phyloP scores from a whole-genome alignment of 106 monocot species.

The Ottelia alismoides region DNA sequence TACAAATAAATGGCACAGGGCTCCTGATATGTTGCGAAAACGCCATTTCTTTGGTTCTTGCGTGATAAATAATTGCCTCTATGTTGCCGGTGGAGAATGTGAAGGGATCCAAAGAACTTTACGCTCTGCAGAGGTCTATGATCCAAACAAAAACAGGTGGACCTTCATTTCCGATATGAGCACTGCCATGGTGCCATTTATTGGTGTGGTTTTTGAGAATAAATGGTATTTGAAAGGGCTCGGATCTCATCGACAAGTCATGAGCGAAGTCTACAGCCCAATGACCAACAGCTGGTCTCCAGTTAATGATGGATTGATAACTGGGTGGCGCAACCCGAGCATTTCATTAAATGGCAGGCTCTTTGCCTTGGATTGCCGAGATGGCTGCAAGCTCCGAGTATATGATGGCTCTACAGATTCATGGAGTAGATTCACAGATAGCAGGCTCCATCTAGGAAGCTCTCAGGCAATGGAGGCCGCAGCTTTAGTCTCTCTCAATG shows the following conservation, averaged over 20 bases:
- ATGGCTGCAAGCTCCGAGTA: slow-evolving; percentile 20
- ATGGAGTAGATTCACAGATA: slow-evolving; percentile 9
- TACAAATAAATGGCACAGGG: slow-evolving; percentile 22
- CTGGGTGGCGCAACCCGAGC: slow-evolving; percentile 18
- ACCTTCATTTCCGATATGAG: slow-evolving; percentile 15
- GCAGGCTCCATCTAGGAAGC: slow-evolving; percentile 9
- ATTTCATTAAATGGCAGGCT: slow-evolving; percentile 14
- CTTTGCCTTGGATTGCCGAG: slow-evolving; percentile 17
- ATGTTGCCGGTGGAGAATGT: slow-evolving; percentile 17
- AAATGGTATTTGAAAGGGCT: slow-evolving; percentile 20
- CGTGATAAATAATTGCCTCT: slow-evolving; percentile 12
- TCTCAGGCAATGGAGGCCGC: slow-evolving; percentile 18
- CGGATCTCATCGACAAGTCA: slow-evolving; percentile 10
- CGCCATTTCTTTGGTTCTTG: slow-evolving; percentile 16
- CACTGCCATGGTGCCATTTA: slow-evolving; percentile 13
- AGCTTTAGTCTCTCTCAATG: slow-evolving; percentile 9
- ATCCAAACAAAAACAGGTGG: slow-evolving; percentile 18
- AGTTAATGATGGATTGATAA: slow-evolving; percentile 4
- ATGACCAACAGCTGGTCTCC: slow-evolving; percentile 7
- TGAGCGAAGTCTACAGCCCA: slow-evolving; percentile 13
- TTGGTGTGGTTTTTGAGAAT: slow-evolving; percentile 12
- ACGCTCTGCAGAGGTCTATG: slow-evolving; percentile 14
- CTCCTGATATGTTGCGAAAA: slow-evolving; percentile 17
- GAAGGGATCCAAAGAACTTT: slow-evolving; percentile 9
- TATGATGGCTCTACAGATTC: slow-evolving; percentile 10